Base-by-base conservation (phyloP, 2,329 filamentous ascomycete genomes). In the Aspergillus persii region DNA sequence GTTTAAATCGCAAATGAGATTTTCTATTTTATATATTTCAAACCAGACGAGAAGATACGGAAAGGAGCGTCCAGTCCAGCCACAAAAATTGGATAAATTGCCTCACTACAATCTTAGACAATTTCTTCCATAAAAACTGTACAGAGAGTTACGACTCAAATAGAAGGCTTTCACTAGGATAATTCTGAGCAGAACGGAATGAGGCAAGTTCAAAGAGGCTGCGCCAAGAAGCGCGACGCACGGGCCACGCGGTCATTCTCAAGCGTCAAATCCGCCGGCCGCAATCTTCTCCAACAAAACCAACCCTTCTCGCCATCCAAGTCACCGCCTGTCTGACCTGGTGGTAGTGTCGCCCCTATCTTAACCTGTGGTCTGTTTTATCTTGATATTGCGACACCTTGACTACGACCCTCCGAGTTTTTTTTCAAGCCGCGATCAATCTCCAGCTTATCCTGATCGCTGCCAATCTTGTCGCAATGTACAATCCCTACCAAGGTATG, bases 401-500 rank as follows among this genome's bases (percentile, higher is more conserved):
- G 11, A 5, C 12, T 23, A 23, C 18, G 18, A 23, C 18, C 18
- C 31, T 39, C 9, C 2, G n/a, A n/a, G 7, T 33, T 3, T 27
- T 3, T 30, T 31, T 39, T 47, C 26, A 23, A 27, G 26, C 18
- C 18, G 8, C 26, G 44, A 47, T 47, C 44, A 53, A 47, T 53
- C 36, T 39, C 50, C 27, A 47, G 8, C 39, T 23, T 41, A 23
- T 23, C 46, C 8, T 9, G 18, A 47, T 46, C 51, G 60, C 61
- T 63, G 55, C 59, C 53, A 65, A 61, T 53, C 49, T 59, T 18
- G 56, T 50, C 64, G 68, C 59, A 41, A 79, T 79, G 77, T 79
- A 78, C 61, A 78, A 78, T 63, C 75, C 77, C 56, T 79, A 79
- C 62, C 76, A 77, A 71, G 63, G 77, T 77, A 68, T 68, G 71